Evolutionary conservation across 140 eudicot species (phyloP).

Genomic region (Ambrosia hybrid): DNA sequence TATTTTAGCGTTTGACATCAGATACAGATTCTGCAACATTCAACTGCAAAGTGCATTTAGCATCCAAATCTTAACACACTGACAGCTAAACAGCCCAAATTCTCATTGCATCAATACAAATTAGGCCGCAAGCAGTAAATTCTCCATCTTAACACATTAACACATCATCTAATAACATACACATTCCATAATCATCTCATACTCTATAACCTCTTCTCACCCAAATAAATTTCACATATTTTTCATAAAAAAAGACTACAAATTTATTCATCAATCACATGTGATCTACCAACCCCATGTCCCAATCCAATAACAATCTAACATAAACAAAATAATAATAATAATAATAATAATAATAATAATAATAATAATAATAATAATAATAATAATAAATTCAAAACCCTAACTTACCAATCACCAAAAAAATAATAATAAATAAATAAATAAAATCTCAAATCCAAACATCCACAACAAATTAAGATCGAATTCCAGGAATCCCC

Average conservation of each 20-base stretch:
- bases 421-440: neutral
- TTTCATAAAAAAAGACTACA: neutral
- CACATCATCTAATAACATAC: conserved; percentile 2
- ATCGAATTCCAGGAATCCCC: conserved; percentile 2
- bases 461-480: conserved; percentile 10
- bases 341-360: neutral
- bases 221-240: conserved; percentile 15
- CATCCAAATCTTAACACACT: neutral
- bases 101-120: too few species aligned
- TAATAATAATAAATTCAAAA: conserved; percentile 1
- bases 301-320: conserved; percentile 20
- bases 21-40: neutral
- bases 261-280: neutral
- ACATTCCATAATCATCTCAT: neutral
- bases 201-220: conserved; percentile 16
- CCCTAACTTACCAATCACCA: conserved; percentile 24
- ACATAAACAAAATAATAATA: neutral
- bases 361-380: neutral
- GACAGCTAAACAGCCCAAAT: neutral
- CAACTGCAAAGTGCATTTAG: neutral
- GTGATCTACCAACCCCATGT: conserved; percentile 14
- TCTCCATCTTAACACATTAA: neutral
- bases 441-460: neutral
- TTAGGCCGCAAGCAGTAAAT: neutral
- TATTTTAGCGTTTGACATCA: neutral